phyloP scores from a whole-genome alignment of 2,329 filamentous ascomycete genomes.

The Aspergillus brunneoviolaceus region DNA sequence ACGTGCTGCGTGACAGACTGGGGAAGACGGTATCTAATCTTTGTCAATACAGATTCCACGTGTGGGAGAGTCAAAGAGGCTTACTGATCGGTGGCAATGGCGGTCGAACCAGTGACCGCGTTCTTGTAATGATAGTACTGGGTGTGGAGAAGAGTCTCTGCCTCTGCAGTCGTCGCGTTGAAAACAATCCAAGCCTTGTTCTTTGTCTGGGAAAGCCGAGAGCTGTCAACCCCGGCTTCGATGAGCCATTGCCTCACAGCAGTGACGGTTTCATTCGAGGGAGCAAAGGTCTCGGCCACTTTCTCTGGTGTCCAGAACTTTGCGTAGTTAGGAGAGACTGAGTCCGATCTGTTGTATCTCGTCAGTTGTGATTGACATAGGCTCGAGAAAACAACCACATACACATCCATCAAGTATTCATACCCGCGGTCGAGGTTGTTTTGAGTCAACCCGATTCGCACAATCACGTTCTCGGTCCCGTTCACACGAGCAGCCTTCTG shows the following conservation, averaged over 20 bases:
- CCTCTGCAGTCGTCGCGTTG: constrained; percentile 36
- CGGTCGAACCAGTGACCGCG: constrained; percentile 29
- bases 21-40: constrained; percentile 1
- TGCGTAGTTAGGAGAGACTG: constrained; percentile 37
- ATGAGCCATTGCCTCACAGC: constrained; percentile 32
- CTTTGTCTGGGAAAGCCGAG: constrained; percentile 29
- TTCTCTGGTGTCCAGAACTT: constrained; percentile 33
- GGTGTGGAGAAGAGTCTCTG: constrained; percentile 40
- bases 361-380: no score
- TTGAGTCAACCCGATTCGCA: constrained; percentile 29
- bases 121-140: constrained; percentile 43
- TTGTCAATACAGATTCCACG: not conserved
- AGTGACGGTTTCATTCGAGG: constrained; percentile 28
- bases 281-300: constrained; percentile 38
- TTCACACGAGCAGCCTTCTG: constrained; percentile 1
- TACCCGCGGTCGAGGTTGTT: constrained; percentile 29
- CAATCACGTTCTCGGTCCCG: constrained; percentile 7
- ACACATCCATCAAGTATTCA: constrained; percentile 36
- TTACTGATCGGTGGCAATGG: constrained; percentile 44
- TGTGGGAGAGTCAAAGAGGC: not conserved
- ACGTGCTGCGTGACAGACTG: constrained; percentile 3
- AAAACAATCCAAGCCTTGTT: constrained; percentile 45
- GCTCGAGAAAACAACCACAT: not conserved
- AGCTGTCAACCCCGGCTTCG: constrained; percentile 23
- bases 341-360: constrained; percentile 28